These are phyloP conservation scores for Cyberlindnera misumaiensis DNA, from an alignment of 805 yeast species.

Conservation along the genomic window DNA sequence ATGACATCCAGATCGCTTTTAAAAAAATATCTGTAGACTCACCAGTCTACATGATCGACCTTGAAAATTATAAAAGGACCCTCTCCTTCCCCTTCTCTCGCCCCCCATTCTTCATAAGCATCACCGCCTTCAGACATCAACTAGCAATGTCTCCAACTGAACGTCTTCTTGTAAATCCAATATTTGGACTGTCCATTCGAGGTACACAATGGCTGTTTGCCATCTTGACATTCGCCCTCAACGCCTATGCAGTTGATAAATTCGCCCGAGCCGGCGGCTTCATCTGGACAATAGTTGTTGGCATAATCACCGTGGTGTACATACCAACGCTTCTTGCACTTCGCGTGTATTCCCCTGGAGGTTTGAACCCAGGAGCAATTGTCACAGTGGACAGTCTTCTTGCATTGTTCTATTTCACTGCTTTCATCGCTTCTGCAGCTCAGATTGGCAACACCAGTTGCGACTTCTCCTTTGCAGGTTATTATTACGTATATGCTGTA, in stretches of 20 bases:
- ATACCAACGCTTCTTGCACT: constrained; percentile 3
- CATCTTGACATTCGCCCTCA: constrained; percentile 11
- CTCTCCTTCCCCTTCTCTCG: too few relatives aligned
- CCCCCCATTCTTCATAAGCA: too few relatives aligned
- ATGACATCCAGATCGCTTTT: too few relatives aligned
- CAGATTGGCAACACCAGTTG: constrained; percentile 11
- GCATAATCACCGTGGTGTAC: constrained; percentile 8
- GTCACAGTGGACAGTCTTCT: constrained; percentile 9
- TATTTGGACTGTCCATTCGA: constrained; percentile 10
- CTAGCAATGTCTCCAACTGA: not conserved
- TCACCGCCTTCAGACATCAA: not conserved
- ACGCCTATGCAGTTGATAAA: constrained; percentile 6
- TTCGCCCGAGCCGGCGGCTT: constrained; percentile 6
- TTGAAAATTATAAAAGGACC: too few relatives aligned
- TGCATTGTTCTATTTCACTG: constrained; percentile 13
- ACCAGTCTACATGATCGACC: too few relatives aligned
- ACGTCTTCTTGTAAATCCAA: not conserved
- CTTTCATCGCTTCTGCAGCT: constrained; percentile 16
- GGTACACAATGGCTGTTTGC: constrained; percentile 9
- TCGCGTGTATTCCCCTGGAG: constrained; percentile 1
- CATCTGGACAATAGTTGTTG: constrained; percentile 11
- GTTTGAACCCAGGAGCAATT: constrained; percentile 11
- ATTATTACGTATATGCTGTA: not conserved
- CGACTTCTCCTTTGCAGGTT: not conserved
- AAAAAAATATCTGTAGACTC: too few relatives aligned